A percentile compares a stretch with the other conserved stretches of the same genome.
phyloP scores from a whole-genome alignment of 768 basidiomycete species.

The Lentinus brumalis region DNA sequence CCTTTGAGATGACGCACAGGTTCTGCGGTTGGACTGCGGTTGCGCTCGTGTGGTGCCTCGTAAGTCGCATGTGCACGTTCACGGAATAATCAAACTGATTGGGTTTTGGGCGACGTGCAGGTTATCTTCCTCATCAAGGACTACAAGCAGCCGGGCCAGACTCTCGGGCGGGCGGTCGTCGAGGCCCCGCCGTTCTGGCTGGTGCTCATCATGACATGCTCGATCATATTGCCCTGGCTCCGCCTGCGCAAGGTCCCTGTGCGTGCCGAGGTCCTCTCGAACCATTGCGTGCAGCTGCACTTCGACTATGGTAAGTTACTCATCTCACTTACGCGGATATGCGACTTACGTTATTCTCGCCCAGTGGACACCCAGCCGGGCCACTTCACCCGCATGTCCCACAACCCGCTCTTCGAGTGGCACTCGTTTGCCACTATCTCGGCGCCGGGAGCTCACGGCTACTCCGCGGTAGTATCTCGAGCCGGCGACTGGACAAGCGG shows the following conservation, averaged over 20 bases:
- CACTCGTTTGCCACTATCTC: conserved; percentile 57
- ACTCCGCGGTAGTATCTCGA: conserved; percentile 32
- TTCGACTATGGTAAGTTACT: conserved; percentile 52
- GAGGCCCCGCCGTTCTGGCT: conserved; percentile 55
- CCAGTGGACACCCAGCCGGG: conserved; percentile 32
- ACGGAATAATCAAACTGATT: not conserved
- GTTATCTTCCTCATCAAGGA: conserved; percentile 54
- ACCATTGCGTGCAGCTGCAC: conserved; percentile 55
- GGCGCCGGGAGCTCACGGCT: conserved; percentile 31
- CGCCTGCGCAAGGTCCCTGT: conserved; percentile 56
- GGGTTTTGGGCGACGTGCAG: conserved; percentile 23
- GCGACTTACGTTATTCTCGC: conserved; percentile 17
- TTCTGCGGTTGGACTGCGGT: conserved; percentile 57
- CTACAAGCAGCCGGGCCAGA: conserved; percentile 38
- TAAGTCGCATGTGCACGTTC: conserved; percentile 20
- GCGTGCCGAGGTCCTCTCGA: conserved; percentile 49
- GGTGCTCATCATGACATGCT: conserved; percentile 50
- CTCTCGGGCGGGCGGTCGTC: conserved; percentile 44
- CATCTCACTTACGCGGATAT: not conserved
- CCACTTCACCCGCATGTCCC: conserved; percentile 34
- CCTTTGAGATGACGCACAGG: conserved; percentile 55
- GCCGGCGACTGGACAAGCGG: conserved; percentile 61
- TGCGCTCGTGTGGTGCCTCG: conserved; percentile 53
- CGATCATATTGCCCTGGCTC: conserved; percentile 57
- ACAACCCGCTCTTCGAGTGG: conserved; percentile 54